A percentile compares a stretch with the other conserved stretches of the same genome.
Evolutionary conservation across 2,329 filamentous ascomycete genomes (phyloP).

Genomic region (Diplodia mutila): DNA sequence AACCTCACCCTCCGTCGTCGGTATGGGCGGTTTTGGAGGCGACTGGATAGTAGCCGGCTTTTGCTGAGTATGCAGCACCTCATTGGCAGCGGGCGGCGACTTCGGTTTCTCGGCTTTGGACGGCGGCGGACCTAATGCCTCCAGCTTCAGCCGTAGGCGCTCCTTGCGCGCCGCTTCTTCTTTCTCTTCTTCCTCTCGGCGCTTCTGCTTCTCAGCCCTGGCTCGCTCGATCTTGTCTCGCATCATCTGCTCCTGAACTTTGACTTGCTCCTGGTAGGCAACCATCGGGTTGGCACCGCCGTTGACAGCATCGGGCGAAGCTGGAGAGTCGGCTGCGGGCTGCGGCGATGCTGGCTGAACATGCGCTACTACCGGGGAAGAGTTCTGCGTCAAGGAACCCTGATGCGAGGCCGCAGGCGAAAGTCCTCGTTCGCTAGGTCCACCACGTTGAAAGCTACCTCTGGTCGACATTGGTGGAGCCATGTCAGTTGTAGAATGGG

Average conservation of each 20-base stretch:
- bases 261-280: conserved; percentile 62
- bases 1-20: conserved; percentile 59
- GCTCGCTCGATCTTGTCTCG: conserved; percentile 70
- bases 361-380: conserved; percentile 39
- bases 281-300: conserved; percentile 39
- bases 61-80: conserved; percentile 41
- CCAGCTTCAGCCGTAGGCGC: conserved; percentile 72
- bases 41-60: conserved; percentile 38
- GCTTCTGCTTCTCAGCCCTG: conserved; percentile 68
- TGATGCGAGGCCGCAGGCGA: conserved; percentile 25
- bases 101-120: conserved; percentile 31
- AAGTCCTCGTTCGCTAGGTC: conserved; percentile 15
- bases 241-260: conserved; percentile 72
- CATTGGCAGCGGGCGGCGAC: neutral
- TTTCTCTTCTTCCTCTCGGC: conserved; percentile 65
- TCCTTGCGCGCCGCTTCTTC: conserved; percentile 74
- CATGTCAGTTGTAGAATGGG: conserved; percentile 22
- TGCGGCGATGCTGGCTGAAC: conserved; percentile 42
- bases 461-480: conserved; percentile 11
- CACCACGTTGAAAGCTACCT: neutral
- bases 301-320: conserved; percentile 34
- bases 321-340: conserved; percentile 38
- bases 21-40: conserved; percentile 61
- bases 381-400: conserved; percentile 33
- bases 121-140: conserved; percentile 66